phyloP scores from a whole-genome alignment of 2,329 filamentous ascomycete genomes.

The Cladosporium phlei region DNA sequence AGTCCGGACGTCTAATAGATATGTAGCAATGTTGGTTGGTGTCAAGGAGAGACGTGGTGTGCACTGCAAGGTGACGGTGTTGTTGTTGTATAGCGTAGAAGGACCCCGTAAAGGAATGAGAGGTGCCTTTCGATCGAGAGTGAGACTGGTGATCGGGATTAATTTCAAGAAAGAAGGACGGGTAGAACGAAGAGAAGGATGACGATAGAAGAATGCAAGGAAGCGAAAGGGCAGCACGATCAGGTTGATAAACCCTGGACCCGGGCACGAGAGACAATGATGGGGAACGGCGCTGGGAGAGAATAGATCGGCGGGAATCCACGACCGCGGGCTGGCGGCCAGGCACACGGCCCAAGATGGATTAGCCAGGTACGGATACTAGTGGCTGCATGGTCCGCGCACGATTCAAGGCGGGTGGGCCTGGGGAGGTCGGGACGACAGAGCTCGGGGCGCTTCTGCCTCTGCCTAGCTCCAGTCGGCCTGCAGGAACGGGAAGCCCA shows the following conservation, averaged over 20 bases:
- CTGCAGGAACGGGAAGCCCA: conserved; percentile 15
- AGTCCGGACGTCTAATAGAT: conserved; percentile 8
- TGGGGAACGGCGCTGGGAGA: conserved; percentile 23
- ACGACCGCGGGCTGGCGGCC: conserved; percentile 19
- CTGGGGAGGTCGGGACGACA: conserved; percentile 23
- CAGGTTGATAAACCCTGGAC: conserved; percentile 30
- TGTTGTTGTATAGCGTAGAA: conserved; percentile 18
- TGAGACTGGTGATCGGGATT: conserved; percentile 16
- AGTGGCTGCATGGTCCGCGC: conserved; percentile 21
- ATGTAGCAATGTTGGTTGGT: conserved; percentile 9
- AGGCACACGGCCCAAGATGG: conserved; percentile 17
- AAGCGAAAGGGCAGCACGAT: conserved; percentile 21
- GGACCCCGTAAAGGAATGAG: conserved; percentile 17
- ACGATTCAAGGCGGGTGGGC: conserved; percentile 26
- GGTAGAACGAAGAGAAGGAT: conserved; percentile 20
- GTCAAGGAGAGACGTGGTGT: conserved; percentile 10
- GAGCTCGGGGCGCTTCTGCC: conserved; percentile 9
- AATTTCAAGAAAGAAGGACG: conserved; percentile 21
- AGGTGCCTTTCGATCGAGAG: conserved; percentile 13
- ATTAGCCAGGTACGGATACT: conserved; percentile 26
- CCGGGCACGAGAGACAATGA: conserved; percentile 20
- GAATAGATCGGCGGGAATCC: conserved; percentile 25
- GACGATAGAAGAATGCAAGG: conserved; percentile 25
- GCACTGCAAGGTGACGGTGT: conserved; percentile 5
- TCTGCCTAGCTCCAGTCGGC: conserved; percentile 4